These are phyloP conservation scores for Citrullus amarus DNA, from an alignment of 306 rosid species.

Conservation along the genomic window DNA sequence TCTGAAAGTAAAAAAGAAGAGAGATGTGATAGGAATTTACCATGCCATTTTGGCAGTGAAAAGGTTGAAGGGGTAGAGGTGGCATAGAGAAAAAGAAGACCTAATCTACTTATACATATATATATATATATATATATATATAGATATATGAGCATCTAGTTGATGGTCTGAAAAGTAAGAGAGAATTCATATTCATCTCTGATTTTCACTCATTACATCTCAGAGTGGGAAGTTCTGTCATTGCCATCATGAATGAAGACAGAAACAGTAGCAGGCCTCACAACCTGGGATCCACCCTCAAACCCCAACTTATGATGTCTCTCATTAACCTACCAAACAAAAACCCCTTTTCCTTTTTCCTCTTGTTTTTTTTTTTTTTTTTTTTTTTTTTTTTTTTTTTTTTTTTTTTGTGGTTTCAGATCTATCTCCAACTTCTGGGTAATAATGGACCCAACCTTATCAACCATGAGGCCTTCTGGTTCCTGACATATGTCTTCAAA, in stretches of 20 bases:
- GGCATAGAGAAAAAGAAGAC: neutral
- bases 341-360: neutral
- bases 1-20: neutral
- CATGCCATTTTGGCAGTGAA: neutral
- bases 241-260: slow-evolving; percentile 8
- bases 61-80: neutral
- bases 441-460: slow-evolving; percentile 3
- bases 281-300: slow-evolving; percentile 11
- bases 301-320: slow-evolving; percentile 8
- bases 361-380: neutral
- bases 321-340: slow-evolving; percentile 4
- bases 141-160: neutral
- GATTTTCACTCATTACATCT: slow-evolving; percentile 10
- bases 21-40: neutral
- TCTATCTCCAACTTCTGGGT: neutral
- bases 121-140: neutral
- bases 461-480: neutral
- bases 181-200: slow-evolving; percentile 8
- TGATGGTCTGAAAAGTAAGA: neutral
- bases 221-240: slow-evolving; percentile 1
- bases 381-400: neutral
- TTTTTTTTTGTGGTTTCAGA: neutral
- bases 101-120: neutral
- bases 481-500: neutral
- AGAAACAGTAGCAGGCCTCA: neutral